phyloP scores from a whole-genome alignment of 1,284 basidiomycete species.

The Ustilago nuda region DNA sequence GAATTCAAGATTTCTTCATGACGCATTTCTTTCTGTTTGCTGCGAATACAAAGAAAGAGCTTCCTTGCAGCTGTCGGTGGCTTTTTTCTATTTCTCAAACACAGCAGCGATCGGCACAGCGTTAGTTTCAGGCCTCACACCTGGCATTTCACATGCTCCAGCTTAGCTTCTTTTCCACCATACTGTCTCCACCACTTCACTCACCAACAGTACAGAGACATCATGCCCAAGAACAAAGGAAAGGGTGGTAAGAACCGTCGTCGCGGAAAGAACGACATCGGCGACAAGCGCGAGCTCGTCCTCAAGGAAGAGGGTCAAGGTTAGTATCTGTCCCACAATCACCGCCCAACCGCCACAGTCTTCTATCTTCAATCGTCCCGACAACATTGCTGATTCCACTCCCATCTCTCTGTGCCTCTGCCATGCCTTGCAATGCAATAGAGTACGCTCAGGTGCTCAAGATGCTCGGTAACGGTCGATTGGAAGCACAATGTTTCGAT shows the following conservation, averaged over 20 bases:
- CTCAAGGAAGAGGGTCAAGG: constrained; percentile 98
- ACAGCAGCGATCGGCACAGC: constrained; percentile 9
- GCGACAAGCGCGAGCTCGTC: constrained; percentile 97
- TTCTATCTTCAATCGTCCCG: background rate
- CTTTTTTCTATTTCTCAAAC: background rate
- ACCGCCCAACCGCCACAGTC: background rate
- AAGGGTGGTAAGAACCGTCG: constrained; percentile 99
- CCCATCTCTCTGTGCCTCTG: constrained; percentile 1
- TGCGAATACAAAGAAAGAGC: constrained; percentile 5
- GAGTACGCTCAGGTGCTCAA: constrained; percentile 98
- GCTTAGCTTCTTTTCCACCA: constrained; percentile 4
- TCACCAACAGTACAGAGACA: constrained; percentile 11
- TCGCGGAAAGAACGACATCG: constrained; percentile 99
- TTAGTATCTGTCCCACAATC: constrained; percentile 62
- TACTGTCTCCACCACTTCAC: constrained; percentile 7
- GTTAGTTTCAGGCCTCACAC: constrained; percentile 1
- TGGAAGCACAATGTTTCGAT: constrained; percentile 98
- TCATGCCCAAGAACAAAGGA: constrained; percentile 67
- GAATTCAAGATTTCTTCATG: background rate
- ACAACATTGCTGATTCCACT: background rate
- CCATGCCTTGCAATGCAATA: constrained; percentile 64
- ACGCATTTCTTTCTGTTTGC: background rate
- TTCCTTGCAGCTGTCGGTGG: background rate
- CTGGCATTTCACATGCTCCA: background rate
- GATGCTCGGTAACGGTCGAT: constrained; percentile 97